Base-by-base conservation (phyloP, 306 rosid species). In the Vicia villosa region DNA sequence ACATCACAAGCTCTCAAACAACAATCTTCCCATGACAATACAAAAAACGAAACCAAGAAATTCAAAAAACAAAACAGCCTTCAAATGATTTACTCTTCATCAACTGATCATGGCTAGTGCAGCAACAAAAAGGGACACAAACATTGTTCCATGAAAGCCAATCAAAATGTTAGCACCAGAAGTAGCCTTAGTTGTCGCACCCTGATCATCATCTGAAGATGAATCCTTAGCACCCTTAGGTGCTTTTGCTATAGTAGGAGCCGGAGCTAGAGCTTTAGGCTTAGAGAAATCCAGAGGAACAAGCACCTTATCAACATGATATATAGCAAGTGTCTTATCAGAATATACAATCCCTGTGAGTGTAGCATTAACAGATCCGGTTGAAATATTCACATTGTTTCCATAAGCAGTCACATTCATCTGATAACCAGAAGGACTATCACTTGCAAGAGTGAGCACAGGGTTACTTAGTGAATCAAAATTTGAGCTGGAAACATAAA, bases 391-490 rank as follows among this genome's bases (percentile, higher is more conserved):
- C 63, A 89, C 91, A 60, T 65, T 73, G 65, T 77, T 86, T 22
- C 89, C 89, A 57, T 81, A 77, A 42, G 91, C 84, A 3, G 88
- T 89, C 40, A 86, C 89, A 68, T 89, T 86, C 8, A 89, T 63
- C 15, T 85, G 89, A 63, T 52, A 79, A 45, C 84, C 82, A 0
- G 34, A 60, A 1, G 85, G 85, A 47, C 77, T 75, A 20, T 79
- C 84, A 34, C 91, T 83, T 2, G 91, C 95, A 14, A 86, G 79
- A 40, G 95, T 84, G 22, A 84, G 16, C 10, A 88, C 79, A 0
- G 91, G 89, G 52, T 89, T 86, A 22, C 88, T 84, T 0, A 89
- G 76, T 0, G 96, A 71, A 56, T 89, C 89, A 50, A 89, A 86
- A 32, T 89, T 89, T 4, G 96, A 68, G 51, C 89, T 72, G 0